Base-by-base conservation (phyloP, 2,329 filamentous ascomycete genomes). In the Fusarium dimerum region DNA sequence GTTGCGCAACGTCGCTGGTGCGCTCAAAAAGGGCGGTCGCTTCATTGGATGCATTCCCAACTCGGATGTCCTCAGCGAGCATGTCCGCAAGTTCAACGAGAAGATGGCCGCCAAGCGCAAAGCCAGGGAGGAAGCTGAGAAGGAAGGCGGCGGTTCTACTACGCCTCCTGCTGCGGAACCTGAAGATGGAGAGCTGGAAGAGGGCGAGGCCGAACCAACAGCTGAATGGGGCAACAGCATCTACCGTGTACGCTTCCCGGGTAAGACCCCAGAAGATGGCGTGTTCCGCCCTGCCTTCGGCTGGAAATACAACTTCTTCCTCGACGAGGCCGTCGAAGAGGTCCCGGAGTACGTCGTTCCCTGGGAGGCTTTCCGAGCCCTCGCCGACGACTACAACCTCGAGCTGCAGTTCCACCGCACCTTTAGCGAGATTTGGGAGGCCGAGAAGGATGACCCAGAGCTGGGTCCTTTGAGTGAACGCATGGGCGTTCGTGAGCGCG, bases 11-110 rank as follows among this genome's bases (percentile, higher is more conserved):
- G 93, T 99, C 3, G 88, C 94, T 0, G 89, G 92, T 1, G 84
- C 89, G 2, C 73, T 99, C 65, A 96, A 93, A 71, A 97, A 97
- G 69, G 94, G 94, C 20, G 94, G 94, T 2, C 86, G 92, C 38
- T 95, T 99, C 72, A 87, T 99, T 51, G 94, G 94, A 30, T 92
- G 90, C 63, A 97, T 97, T 61, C 94, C 94, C n/a, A 96, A 96
- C 71, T 97, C 92, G 2, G 92, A 99, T 65, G 85, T 96, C 45
- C 87, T 97, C 51, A 87, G 88, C 56, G 81, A 85, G 48, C 86
- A 83, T 40, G 92, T 97, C n/a, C 83, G 84, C 51, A 79, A 85
- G 63, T 90, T 89, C 72, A 90, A 96, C 71, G 82, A 84, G 59
- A 67, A 72, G 48, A 55, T 60, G 15, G 68, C 69, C 8, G 68